Percentiles rank a stretch among this genome's conserved stretches.
Conservation (phyloP, 805 yeast genomes). For the Wickerhamiella parazyma region DNA sequence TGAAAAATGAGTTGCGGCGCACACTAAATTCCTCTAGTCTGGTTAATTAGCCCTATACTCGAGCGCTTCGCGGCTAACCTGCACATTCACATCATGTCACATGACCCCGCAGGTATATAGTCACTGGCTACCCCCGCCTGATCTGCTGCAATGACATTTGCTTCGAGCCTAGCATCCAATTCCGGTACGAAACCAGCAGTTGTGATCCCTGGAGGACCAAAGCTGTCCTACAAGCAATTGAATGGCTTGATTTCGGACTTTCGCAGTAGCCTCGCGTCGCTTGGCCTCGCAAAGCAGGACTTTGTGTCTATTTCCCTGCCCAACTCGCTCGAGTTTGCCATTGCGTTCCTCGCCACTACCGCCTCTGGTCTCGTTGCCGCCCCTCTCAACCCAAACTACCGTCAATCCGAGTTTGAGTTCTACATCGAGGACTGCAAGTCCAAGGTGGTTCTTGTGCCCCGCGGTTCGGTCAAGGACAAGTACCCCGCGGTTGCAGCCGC, state of each 20-base stretch:
- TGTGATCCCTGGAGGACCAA: conserved; percentile 35
- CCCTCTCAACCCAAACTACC: conserved; percentile 54
- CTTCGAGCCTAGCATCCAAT: neutral
- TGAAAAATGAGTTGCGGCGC: too few species aligned
- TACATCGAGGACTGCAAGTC: conserved; percentile 49
- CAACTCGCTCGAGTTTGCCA: conserved; percentile 45
- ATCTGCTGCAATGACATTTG: conserved; percentile 7
- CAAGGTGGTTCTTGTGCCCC: conserved; percentile 43
- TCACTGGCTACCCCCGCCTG: neutral
- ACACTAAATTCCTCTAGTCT: too few species aligned
- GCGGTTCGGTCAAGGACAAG: conserved; percentile 31
- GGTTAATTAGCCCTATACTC: too few species aligned
- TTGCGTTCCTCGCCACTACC: conserved; percentile 43
- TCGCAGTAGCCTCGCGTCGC: conserved; percentile 29
- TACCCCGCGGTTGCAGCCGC: conserved; percentile 41
- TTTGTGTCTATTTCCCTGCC: conserved; percentile 49
- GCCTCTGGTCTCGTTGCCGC: conserved; percentile 48
- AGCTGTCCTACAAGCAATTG: conserved; percentile 34
- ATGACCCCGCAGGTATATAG: neutral
- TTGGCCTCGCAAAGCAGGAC: conserved; percentile 30
- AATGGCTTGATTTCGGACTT: conserved; percentile 26
- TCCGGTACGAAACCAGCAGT: conserved; percentile 19
- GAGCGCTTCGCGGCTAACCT: too few species aligned
- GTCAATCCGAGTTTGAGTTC: conserved; percentile 47
- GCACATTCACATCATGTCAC: neutral